Base-by-base conservation (phyloP, 2,329 filamentous ascomycete genomes). In the Aspergillus terreus region DNA sequence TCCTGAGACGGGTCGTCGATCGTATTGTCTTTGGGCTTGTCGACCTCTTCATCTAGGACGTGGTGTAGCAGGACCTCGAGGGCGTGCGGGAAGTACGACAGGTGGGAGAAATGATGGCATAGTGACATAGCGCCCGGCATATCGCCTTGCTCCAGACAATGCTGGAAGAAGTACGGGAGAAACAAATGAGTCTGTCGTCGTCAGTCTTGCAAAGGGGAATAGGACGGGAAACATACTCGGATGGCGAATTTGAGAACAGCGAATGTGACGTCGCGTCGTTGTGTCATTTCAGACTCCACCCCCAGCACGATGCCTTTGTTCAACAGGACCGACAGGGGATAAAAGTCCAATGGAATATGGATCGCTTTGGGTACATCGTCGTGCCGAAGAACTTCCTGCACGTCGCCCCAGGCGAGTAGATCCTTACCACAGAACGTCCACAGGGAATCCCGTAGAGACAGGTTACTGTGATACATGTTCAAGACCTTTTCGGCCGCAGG, bases 371-470 rank as follows among this genome's bases (percentile, higher is more conserved):
- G 87, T 3, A 95, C 71, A 47, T 95, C 89, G 55, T 84, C 82
- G 17, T 87, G 86, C 33, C 85, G 81, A 38, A 97, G 76, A 27
- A 97, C 84, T 54, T 94, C 89, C 58, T 91, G 85, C 38, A 96
- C 84, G 65, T 96, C 90, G 21, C 89, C 84, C 94, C 94, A 99
- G 3, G 89, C 82, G 58, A 91, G 88, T 59, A 97, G 82, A 58
- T 92, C 85, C 50, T 82, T 83, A 4, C 94, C 94, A 63, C 96
- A 91, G 71, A 96, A 97, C 43, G 90, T 84, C 94, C 94, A 99
- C 2, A 99, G 75, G 1, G 94, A 97, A 71, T 96, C 90, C 49
- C 84, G 82, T 38, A 99, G 73, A 58, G 83, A 81, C 57, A 82
- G 72, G 47, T 75, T 76, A 23, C 60, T 66, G 52, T 77, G 71